Percentiles rank a stretch among this genome's conserved stretches.
phyloP scores from a whole-genome alignment of 768 basidiomycete species.

The Calocybe cyanea region DNA sequence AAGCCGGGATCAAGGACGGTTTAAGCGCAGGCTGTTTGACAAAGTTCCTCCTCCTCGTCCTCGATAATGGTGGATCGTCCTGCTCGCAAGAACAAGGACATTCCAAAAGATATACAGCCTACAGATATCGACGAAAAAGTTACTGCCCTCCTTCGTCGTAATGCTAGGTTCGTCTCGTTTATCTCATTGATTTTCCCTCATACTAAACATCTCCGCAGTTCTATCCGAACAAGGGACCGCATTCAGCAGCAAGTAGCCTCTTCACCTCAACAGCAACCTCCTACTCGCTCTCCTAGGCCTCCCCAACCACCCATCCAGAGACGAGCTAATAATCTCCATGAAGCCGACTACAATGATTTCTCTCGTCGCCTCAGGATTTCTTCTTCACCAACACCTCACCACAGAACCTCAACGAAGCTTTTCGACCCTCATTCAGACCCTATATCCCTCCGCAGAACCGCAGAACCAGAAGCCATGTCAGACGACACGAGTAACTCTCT shows the following conservation, averaged over 20 bases:
- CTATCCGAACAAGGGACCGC: conserved; percentile 41
- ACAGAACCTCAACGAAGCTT: conserved; percentile 42
- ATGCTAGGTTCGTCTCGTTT: conserved; percentile 45
- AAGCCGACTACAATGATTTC: conserved; percentile 71
- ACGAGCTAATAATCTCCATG: conserved; percentile 29
- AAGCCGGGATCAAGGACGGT: not conserved
- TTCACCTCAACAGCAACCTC: conserved; percentile 22
- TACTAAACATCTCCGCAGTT: conserved; percentile 25
- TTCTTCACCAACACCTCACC: conserved; percentile 35
- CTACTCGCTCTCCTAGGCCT: conserved; percentile 22
- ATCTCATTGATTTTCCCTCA: not conserved
- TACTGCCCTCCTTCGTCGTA: conserved; percentile 62
- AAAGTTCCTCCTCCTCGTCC: not conserved
- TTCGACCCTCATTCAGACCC: conserved; percentile 74
- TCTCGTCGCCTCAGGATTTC: conserved; percentile 70
- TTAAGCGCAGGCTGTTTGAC: not conserved
- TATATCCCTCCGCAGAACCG: conserved; percentile 52
- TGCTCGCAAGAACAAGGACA: conserved; percentile 39
- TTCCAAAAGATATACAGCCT: conserved; percentile 32
- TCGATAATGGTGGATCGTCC: conserved; percentile 28
- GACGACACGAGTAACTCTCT: conserved; percentile 57
- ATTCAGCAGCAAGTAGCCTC: not conserved
- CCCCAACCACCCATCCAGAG: conserved; percentile 27
- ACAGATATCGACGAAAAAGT: conserved; percentile 56
- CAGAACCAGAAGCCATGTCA: conserved; percentile 65